phyloP scores from a whole-genome alignment of 805 yeast species.

The Saturnispora dispora region DNA sequence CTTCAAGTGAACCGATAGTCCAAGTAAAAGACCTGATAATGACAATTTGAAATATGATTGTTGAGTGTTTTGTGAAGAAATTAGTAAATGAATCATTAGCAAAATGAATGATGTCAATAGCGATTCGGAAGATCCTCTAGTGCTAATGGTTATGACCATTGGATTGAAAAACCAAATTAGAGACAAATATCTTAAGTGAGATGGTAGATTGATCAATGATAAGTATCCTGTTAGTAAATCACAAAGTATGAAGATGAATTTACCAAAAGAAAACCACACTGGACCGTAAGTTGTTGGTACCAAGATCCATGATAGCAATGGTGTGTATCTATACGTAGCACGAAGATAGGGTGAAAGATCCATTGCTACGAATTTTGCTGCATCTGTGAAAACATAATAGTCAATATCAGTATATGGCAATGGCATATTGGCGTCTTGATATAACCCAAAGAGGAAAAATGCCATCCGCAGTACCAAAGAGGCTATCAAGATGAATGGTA shows the following conservation, averaged over 20 bases:
- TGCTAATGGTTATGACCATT: slow-evolving; percentile 86
- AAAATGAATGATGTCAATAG: slow-evolving; percentile 71
- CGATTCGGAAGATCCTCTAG: slow-evolving; percentile 92
- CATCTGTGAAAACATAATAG: slow-evolving; percentile 89
- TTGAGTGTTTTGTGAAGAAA: slow-evolving; percentile 20
- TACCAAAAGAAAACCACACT: slow-evolving; percentile 60
- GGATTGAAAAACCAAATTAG: slow-evolving; percentile 83
- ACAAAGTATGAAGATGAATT: slow-evolving; percentile 62
- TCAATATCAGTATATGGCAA: slow-evolving; percentile 92
- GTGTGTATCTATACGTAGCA: slow-evolving; percentile 91
- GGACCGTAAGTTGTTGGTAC: slow-evolving; percentile 44
- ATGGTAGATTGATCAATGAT: slow-evolving; percentile 27
- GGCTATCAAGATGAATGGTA: slow-evolving; percentile 10
- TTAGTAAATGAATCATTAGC: slow-evolving; percentile 42
- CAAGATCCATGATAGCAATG: slow-evolving; percentile 75
- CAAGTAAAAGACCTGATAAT: slow-evolving; percentile 46
- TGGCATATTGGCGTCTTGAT: slow-evolving; percentile 73
- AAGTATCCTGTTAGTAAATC: slow-evolving; percentile 76
- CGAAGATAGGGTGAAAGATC: slow-evolving; percentile 65
- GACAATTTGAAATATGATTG: slow-evolving; percentile 7
- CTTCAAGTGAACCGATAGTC: slow-evolving; percentile 79
- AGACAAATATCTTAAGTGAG: slow-evolving; percentile 11
- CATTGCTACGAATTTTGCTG: slow-evolving; percentile 57
- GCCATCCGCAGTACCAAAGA: slow-evolving; percentile 39
- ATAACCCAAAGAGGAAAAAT: slow-evolving; percentile 70